Evolutionary conservation across 768 basidiomycete species (phyloP), one percentile per base, ranked within the genome.

Genomic region (Pisolithus sp.): DNA sequence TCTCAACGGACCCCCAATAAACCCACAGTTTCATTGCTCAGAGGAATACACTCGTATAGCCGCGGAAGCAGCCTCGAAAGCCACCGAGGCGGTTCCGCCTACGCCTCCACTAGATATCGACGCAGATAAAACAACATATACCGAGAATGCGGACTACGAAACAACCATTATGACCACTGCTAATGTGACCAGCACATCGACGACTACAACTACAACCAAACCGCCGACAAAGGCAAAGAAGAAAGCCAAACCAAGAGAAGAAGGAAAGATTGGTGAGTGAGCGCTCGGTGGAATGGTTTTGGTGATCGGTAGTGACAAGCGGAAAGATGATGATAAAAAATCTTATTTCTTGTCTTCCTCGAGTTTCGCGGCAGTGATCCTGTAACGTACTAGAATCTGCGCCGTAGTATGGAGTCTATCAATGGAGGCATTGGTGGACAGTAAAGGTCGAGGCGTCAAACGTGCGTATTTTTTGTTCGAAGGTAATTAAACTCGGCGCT

Each of bases 351-450:
- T 81, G 78, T 49, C 73, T 95, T 36, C 93, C 93, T 97, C 12
- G 93, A 95, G 67, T 97, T 93, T 64, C 79, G 93, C 21, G 93
- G 93, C 8, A 86, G 75, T 57, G 90, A 95, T 68, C 85, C 88
- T 2, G 91, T 90, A n/a, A 62, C 50, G 86, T 73, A 23, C n/a
- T 34, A 93, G 86, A 79, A 75, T 49, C 72, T 93, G 38, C 82
- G 90, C 26, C 76, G 82, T 39, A 81, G 86, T 51, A 85, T 92
- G 74, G 92, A 94, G 68, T 75, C 68, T 24, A 85, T 94, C 24
- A 84, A n/a, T 97, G 50, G 84, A 85, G 49, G 78, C 77, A 13
- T 72, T 95, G 53, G 78, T 93, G 71, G 81, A 88, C 54, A 75
- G 77, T 26, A 73, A 78, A 0, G 71, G 70, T 23, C 76, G 75